Evolutionary conservation across 1,284 basidiomycete species (phyloP).

Genomic region (Sanghuangporus baumii): DNA sequence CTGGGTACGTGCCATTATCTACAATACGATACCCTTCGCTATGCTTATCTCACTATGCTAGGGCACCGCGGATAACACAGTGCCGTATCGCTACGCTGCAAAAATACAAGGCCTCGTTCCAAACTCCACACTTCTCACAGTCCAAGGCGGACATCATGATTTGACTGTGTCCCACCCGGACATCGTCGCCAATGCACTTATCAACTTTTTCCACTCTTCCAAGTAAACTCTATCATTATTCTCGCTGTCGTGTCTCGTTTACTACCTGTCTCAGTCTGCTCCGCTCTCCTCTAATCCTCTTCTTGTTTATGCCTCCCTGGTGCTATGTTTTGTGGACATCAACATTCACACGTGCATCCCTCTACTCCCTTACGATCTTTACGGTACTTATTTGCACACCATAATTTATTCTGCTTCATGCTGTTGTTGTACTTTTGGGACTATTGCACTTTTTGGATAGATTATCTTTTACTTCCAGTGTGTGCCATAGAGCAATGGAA

Average conservation of each 20-base stretch:
- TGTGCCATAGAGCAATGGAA: not conserved
- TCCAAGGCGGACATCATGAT: conserved; percentile 60
- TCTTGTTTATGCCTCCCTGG: not conserved
- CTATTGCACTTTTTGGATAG: not conserved
- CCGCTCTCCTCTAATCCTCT: not conserved
- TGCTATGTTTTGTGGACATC: not conserved
- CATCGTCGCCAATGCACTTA: conserved; percentile 35
- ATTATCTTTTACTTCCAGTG: not conserved
- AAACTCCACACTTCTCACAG: conserved; percentile 45
- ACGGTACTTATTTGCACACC: not conserved
- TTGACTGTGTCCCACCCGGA: conserved; percentile 52
- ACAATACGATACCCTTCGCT: not conserved
- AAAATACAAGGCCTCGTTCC: conserved; percentile 51
- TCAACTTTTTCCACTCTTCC: conserved; percentile 32
- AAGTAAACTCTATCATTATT: not conserved
- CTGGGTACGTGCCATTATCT: conserved; percentile 42
- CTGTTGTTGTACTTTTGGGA: conserved; percentile 1
- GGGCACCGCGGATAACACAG: conserved; percentile 64
- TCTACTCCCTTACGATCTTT: not conserved
- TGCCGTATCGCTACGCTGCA: conserved; percentile 54
- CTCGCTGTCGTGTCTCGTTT: not conserved
- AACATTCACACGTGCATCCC: not conserved
- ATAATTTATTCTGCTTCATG: not conserved
- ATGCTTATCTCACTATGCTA: conserved; percentile 24
- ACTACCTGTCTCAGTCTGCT: not conserved